Base-by-base conservation (phyloP, 768 basidiomycete genomes). In the Lentinula detonsa region DNA sequence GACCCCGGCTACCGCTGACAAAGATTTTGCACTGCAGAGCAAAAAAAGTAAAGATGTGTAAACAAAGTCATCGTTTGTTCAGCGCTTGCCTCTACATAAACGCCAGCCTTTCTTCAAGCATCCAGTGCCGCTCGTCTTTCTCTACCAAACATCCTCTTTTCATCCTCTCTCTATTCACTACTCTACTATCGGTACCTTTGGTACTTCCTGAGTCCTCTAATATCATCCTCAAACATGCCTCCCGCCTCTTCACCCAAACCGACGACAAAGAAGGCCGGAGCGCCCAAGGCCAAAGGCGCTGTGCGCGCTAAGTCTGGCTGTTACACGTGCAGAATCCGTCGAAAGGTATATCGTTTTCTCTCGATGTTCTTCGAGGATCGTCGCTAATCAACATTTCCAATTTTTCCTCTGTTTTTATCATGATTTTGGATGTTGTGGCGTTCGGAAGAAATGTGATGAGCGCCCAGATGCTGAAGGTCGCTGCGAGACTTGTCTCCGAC, bases 221-320 rank as follows among this genome's bases (percentile, higher is more conserved):
- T 40, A 58, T 53, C 63, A 69, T 63, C 58, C 34, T 56, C 51
- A 49, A 53, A 60, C 50, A 77, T 76, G 75, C 77, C 78, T 49
- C 73, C 55, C 78, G 5, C 67, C 72, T 2, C 75, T 79, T 37
- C 82, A 79, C 70, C 73, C 75, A 50, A 33, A 31, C 71, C 79
- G 56, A 69, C 72, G 39, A 40, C 74, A 61, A 77, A 78, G 73
- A 81, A 77, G 65, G 60, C 70, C 71, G 83, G 83, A 67, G 77
- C 82, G 70, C 81, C 85, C 64, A 91, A 91, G 72, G 80, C 84
- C 63, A 93, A 91, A 79, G 90, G 88, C 71, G 86, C 88, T 59
- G 83, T 87, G 33, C 86, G 91, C 70, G 91, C 90, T 59, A 93
- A 93, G 81, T 88, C 89, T 57, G 91, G 91, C 65, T 93, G 91